Evolutionary conservation across 768 basidiomycete genomes (phyloP).

Genomic region (Panaeolus cyanescens): DNA sequence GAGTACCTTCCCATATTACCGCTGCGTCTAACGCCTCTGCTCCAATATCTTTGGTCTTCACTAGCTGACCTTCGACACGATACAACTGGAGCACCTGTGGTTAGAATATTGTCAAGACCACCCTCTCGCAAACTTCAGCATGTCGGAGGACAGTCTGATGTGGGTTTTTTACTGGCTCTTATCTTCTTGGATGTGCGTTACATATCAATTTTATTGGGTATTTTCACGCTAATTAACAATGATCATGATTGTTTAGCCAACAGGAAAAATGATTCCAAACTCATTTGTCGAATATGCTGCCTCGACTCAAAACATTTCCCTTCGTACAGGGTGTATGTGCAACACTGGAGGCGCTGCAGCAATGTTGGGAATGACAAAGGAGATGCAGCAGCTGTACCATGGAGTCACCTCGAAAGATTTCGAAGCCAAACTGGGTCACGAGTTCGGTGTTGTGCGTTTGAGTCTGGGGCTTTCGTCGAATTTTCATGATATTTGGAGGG

Average conservation of each 20-base stretch:
- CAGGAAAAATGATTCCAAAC: constrained; percentile 67
- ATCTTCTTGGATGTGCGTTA: constrained; percentile 62
- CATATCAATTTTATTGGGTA: constrained; percentile 5
- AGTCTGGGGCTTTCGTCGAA: constrained; percentile 80
- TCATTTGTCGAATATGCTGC: constrained; percentile 76
- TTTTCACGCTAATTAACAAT: constrained; percentile 4
- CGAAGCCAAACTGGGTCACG: constrained; percentile 59
- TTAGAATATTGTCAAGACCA: constrained; percentile 65
- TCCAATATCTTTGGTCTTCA: constrained; percentile 60
- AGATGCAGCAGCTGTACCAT: constrained; percentile 61
- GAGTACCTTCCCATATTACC: constrained; percentile 81
- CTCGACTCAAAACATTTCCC: constrained; percentile 63
- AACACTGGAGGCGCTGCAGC: constrained; percentile 83
- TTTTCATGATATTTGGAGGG: constrained; percentile 72
- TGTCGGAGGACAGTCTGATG: constrained; percentile 69
- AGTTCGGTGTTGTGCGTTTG: constrained; percentile 74
- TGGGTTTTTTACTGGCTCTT: constrained; percentile 65
- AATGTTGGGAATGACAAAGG: constrained; percentile 63
- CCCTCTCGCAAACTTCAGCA: constrained; percentile 54
- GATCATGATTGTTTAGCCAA: constrained; percentile 42
- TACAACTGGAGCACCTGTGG: constrained; percentile 55
- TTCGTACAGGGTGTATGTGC: constrained; percentile 87
- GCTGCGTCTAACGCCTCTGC: constrained; percentile 68
- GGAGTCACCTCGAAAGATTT: constrained; percentile 66
- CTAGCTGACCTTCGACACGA: constrained; percentile 63